Evolutionary conservation across 306 rosid genomes (phyloP), one percentile per base, ranked within the genome.

Genomic region (Prosopis cineraria): DNA sequence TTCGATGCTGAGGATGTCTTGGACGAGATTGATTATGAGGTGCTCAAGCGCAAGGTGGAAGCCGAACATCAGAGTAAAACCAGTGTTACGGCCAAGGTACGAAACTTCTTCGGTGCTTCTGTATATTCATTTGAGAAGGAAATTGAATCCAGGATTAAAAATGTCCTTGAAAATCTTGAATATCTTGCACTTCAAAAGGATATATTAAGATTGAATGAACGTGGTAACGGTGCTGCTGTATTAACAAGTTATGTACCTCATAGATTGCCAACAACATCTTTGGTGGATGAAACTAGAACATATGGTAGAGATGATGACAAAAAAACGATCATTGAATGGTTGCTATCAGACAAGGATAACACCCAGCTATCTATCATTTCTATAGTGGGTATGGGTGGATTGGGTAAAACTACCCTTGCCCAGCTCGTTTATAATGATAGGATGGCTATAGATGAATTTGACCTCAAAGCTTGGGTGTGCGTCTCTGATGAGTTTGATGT

Each of bases 381-480:
- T 8, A 17, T 77, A 33, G 40, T 36, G 10, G 73, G 80, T 14
- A 64, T 66, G 65, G 80, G 66, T 16, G 73, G 80, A 10, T 8
- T 66, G 6, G 74, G 74, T 0, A 66, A 77, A 64, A 77, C 67
- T 22, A 77, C 68, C 0, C 58, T 77, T 0, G 80, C 74, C 10
- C 44, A 27, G 10, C 55, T 50, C 16, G 13, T 77, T 2, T 77
- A 34, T 30, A 77, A 66, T 39, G 80, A 77, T 3, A 3, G 7
- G 8, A 77, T 41, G 53, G 34, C 67, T 12, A 36, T 50, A 4
- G 22, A 50, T 20, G 11, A 25, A 9, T 67, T 66, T 36, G 29
- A 77, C 16, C 22, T 65, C 62, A 37, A 66, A 33, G 67, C 74
- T 34, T 77, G 80, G 68, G 56, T 67, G 0, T 77, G 80, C 27